Base-by-base conservation (phyloP, 257 asterid species). In the Solanum verrucosum region DNA sequence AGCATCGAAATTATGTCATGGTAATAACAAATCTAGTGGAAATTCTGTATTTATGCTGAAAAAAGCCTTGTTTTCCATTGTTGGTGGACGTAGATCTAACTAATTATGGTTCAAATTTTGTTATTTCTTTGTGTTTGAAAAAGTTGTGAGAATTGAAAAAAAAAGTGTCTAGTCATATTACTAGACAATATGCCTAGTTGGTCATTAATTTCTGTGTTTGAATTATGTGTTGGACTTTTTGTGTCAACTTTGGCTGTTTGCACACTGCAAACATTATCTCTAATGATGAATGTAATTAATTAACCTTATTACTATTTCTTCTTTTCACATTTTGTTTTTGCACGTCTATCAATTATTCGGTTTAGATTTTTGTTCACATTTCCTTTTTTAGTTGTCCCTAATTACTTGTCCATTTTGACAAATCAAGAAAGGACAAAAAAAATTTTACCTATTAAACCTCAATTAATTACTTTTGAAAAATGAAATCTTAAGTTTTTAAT, bases 71-170 rank as follows among this genome's bases (percentile, higher is more conserved):
- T 23, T 86, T 72, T 88, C 90, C 42, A 65, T 75, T 8, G 74
- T 83, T 25, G 71, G 86, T 35, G 85, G 92, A 42, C 86, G 83
- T 83, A 86, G 86, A 88, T 90, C 89, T 86, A 78, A 71, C 27
- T 85, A 67, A 73, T 68, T 11, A 86, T 46, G 77, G 83, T 27
- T 81, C 10, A 21, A 46, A 11, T 23, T 84, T 72, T 8, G 42
- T 59, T 4, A 29, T 60, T 68, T 84, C 35, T 27, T n/a, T 12
- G 46, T 74, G 11, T 73, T 73, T 38, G 82, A 74, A 21, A 74
- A 25, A 35, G 49, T 74, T 35, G 31, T 35, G 82, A 10, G 49
- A 35, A 35, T 74, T 74, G 83, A 35, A 18, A 52, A 18, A 56
- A 8, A 35, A 15, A 4, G 38, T 71, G 46, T 73, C 29, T 34